Evolutionary conservation across 2,329 filamentous ascomycete species (phyloP), one percentile per base, ranked within the genome.

Genomic region (Aspergillus pseudoterreus): DNA sequence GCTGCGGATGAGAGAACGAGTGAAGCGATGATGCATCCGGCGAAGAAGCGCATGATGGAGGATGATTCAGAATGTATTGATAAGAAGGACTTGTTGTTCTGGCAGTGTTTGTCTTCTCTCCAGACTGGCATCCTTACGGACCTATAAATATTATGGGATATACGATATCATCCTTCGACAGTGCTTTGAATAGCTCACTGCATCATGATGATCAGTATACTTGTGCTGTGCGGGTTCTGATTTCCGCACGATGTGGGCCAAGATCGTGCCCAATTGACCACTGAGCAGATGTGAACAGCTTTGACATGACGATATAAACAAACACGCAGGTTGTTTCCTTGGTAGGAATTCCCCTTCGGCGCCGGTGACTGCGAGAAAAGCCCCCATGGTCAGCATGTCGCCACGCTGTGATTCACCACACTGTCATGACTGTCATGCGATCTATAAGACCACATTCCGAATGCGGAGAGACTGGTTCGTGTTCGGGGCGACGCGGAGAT

Each of bases 21-120:
- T 12, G 27, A 15, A 35, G 43, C 27, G 12, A 45, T 8, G 22
- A 35, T 17, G 15, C 15, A 45, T 22, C 27, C 32, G n/a, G 43
- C 43, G 27, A 45, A 15, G 27, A 32, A 45, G 19, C 43, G 43
- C 43, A 45, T 45, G 27, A 36, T 45, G 43, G 27, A 45, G 15
- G 15, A n/a, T 15, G 14, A 38, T 38, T 38, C 2, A 6, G 35
- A 38, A 36, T n/a, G 33, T 5, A 35, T 35, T 35, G n/a, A 35
- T 35, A 30, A 8, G 10, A 11, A 30, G 10, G 10, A 8, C 27
- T 30, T 30, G 6, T 9, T 30, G 27, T 4, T 10, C 27, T 30
- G 27, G 10, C 27, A 1, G 27, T 11, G 8, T 8, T 11, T 30
- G 9, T 30, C 27, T 30, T 30, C 27, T 22, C 22, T 22, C 4